Conservation (phyloP, 805 yeast genomes). For the Schizosaccharomyces japonicus region DNA sequence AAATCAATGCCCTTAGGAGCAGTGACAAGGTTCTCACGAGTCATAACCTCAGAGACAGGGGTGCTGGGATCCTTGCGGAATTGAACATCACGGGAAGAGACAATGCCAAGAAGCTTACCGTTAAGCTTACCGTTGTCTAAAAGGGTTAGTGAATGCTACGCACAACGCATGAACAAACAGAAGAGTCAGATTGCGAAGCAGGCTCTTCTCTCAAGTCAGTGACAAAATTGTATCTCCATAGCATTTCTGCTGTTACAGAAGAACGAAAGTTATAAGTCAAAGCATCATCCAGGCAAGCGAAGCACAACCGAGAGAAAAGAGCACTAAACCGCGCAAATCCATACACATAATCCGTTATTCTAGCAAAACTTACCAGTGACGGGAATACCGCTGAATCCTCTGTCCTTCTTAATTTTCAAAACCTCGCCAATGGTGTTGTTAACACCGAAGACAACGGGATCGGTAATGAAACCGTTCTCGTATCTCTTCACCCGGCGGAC, state of each 20-base stretch:
- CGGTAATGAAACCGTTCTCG: constrained; percentile 92
- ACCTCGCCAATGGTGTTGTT: constrained; percentile 57
- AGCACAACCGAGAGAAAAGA: not conserved
- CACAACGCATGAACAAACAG: not conserved
- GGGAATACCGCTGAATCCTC: constrained; percentile 94
- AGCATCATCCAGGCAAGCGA: constrained; percentile 10
- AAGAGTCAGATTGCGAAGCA: not conserved
- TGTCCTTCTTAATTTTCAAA: constrained; percentile 37
- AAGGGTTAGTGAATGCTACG: not conserved
- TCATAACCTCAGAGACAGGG: constrained; percentile 61
- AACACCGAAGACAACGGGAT: constrained; percentile 73
- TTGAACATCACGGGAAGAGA: constrained; percentile 92
- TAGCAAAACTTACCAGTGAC: constrained; percentile 74
- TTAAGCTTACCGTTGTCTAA: constrained; percentile 64
- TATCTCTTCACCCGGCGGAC: constrained; percentile 86
- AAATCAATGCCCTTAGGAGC: constrained; percentile 64
- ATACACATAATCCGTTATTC: not conserved
- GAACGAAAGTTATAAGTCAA: constrained; percentile 86
- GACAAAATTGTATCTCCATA: constrained; percentile 57
- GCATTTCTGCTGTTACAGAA: constrained; percentile 38
- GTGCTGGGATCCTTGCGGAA: constrained; percentile 55
- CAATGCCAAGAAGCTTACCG: constrained; percentile 79
- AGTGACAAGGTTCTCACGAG: constrained; percentile 51
- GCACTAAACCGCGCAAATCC: not conserved
- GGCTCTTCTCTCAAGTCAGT: not conserved